Conservation (phyloP, 148 eudicot genomes). For the Camellia japonica region DNA sequence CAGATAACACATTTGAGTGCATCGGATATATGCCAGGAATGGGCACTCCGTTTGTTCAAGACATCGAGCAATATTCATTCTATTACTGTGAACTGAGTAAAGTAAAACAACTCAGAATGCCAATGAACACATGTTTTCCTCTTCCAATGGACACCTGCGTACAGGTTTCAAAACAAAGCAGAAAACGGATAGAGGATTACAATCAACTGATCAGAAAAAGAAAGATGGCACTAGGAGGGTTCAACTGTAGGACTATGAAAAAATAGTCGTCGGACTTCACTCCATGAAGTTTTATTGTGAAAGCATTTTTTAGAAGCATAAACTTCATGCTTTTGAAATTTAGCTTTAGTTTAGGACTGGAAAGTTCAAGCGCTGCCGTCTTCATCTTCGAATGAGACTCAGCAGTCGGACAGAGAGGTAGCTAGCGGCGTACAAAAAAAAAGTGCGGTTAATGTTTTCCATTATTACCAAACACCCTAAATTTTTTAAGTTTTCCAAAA, state of each 20-base stretch:
- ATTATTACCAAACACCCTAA: no score
- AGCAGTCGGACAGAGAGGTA: no score
- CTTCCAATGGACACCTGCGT: neutral
- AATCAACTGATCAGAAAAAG: neutral
- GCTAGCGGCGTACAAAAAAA: no score
- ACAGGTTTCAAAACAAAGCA: neutral
- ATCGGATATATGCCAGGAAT: no score
- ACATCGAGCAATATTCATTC: neutral
- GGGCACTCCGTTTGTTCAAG: neutral
- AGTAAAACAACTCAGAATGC: neutral
- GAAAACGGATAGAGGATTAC: no score
- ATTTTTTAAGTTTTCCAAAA: no score
- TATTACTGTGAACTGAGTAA: neutral
- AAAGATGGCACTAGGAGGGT: neutral
- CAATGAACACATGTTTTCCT: neutral
- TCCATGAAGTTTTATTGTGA: neutral
- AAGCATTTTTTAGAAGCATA: neutral
- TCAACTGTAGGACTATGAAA: neutral
- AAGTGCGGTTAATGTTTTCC: no score
- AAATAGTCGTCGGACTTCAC: neutral
- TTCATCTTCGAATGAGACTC: no score
- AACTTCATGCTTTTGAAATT: neutral
- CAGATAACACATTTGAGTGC: no score
- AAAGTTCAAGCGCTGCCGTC: no score
- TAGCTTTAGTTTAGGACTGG: no score